Conservation (phyloP, 2,329 filamentous ascomycete genomes). For the Leptographium flavum region DNA sequence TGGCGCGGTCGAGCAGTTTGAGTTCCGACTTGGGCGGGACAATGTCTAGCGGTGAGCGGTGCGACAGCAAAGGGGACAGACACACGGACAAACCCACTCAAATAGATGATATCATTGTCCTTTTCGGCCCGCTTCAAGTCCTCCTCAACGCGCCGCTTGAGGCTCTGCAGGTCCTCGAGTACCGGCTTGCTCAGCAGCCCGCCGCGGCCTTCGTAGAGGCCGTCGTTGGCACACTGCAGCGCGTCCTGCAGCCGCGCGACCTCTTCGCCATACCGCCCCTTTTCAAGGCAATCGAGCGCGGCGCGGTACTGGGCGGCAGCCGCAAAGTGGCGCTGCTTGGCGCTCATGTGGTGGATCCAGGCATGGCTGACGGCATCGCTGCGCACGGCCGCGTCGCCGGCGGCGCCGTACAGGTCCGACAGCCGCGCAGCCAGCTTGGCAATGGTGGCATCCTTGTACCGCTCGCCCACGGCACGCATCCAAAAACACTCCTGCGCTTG, state of each 20-base stretch:
- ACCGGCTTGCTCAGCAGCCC: slow-evolving; percentile 70
- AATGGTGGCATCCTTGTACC: slow-evolving; percentile 82
- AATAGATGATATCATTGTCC: slow-evolving; percentile 92
- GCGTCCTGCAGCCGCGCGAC: slow-evolving; percentile 76
- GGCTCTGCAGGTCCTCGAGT: slow-evolving; percentile 62
- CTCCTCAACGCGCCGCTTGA: slow-evolving; percentile 73
- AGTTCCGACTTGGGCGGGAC: slow-evolving; percentile 84
- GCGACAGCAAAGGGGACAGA: too few species aligned
- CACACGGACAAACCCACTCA: slow-evolving; percentile 36
- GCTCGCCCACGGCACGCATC: slow-evolving; percentile 92
- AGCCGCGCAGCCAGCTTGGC: slow-evolving; percentile 81
- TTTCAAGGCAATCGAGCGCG: slow-evolving; percentile 82
- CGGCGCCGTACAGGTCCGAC: slow-evolving; percentile 76
- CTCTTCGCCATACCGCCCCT: slow-evolving; percentile 89
- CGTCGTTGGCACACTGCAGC: slow-evolving; percentile 69
- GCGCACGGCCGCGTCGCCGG: slow-evolving; percentile 73
- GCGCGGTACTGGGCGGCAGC: slow-evolving; percentile 88
- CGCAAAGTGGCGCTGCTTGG: slow-evolving; percentile 94
- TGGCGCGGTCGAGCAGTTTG: slow-evolving; percentile 70
- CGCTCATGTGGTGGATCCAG: slow-evolving; percentile 96
- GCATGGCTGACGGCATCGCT: slow-evolving; percentile 82
- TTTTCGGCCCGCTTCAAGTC: slow-evolving; percentile 86
- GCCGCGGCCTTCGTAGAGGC: slow-evolving; percentile 62
- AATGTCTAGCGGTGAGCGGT: slow-evolving; percentile 30
- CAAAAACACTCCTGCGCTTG: slow-evolving; percentile 97